Conservation (phyloP, 306 rosid genomes). For the Luffa acutangula region DNA sequence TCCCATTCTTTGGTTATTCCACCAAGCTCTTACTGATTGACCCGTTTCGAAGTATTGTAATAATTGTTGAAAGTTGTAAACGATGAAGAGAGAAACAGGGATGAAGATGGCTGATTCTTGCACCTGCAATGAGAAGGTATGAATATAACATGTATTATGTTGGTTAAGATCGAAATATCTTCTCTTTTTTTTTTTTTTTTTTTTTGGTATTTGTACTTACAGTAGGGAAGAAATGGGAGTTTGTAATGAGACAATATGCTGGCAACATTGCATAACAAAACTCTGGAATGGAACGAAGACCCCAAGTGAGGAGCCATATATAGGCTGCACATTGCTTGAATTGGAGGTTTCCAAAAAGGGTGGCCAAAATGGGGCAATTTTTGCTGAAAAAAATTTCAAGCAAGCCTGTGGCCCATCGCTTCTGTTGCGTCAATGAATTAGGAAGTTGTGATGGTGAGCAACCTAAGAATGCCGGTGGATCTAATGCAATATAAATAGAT, state of each 20-base stretch:
- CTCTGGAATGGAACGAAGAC: slow-evolving; percentile 7
- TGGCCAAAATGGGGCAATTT: slow-evolving; percentile 3
- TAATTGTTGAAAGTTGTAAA: background rate
- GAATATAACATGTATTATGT: background rate
- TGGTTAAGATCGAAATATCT: too few relatives aligned
- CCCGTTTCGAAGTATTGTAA: background rate
- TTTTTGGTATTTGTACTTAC: background rate
- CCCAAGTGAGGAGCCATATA: slow-evolving; percentile 8
- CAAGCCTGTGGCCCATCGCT: slow-evolving; percentile 22
- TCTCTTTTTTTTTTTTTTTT: too few relatives aligned
- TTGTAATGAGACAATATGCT: slow-evolving; percentile 19
- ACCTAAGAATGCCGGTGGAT: slow-evolving; percentile 23
- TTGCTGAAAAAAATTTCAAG: slow-evolving; percentile 13
- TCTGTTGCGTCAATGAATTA: slow-evolving; percentile 9
- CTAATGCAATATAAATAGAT: slow-evolving; percentile 4
- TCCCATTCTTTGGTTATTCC: slow-evolving; percentile 22
- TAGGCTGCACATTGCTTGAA: slow-evolving; percentile 17
- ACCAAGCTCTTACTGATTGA: slow-evolving; percentile 11
- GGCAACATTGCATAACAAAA: slow-evolving; percentile 19
- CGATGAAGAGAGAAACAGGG: background rate
- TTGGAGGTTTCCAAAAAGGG: slow-evolving; percentile 11
- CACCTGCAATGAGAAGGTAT: background rate
- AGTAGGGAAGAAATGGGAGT: slow-evolving; percentile 23
- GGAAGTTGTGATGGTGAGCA: background rate
- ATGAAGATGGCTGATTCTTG: background rate